Base-by-base conservation (phyloP, 192 early-diverging fungal genomes). In the Cetraspora pellucida region DNA sequence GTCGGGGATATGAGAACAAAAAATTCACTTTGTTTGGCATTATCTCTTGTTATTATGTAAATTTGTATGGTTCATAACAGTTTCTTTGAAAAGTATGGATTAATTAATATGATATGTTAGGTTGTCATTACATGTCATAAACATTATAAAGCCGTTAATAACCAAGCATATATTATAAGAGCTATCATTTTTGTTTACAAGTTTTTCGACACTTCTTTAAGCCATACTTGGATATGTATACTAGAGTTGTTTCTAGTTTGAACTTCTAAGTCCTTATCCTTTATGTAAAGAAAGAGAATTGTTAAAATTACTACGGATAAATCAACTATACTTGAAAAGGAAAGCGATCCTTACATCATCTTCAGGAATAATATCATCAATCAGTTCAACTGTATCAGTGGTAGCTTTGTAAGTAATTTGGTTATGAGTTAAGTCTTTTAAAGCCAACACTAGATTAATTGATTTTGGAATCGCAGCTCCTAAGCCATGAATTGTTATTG, bases 351-450 rank as follows among this genome's bases (percentile, higher is more conserved):
- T 74, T 78, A 87, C 89, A 77, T 90, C 84, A 72, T 93, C 87
- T 10, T 87, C 83, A 8, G 91, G 89, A 52, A 91, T 82, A n/a
- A 94, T 76, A 78, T 96, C 94, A 77, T 96, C 94, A n/a, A 89
- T 85, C 7, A 96, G 66, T 23, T 83, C 82, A 2, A 93, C 89
- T 2, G 92, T 93, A 19, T 85, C 87, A 17, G 92, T 94, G 2
- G 86, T 87, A 25, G 89, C 84, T 21, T 91, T 87, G 70, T 88
- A 85, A 50, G 82, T 78, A 27, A 90, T 83, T 80, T 91, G 87
- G 63, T 85, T 81, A n/a, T 83, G 82, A 44, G 89, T 81, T 13
- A 86, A 81, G n/a, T 80, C 81, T 65, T 90, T 88, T 55, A 92
- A 75, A 3, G 85, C 82, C 74, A 91, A 80, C 16, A 93, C 90